A percentile compares a stretch with the other conserved stretches of the same genome.
These are phyloP conservation scores for Pezicula neosporulosa DNA, from an alignment of 2,329 filamentous ascomycete species.

Conservation along the genomic window DNA sequence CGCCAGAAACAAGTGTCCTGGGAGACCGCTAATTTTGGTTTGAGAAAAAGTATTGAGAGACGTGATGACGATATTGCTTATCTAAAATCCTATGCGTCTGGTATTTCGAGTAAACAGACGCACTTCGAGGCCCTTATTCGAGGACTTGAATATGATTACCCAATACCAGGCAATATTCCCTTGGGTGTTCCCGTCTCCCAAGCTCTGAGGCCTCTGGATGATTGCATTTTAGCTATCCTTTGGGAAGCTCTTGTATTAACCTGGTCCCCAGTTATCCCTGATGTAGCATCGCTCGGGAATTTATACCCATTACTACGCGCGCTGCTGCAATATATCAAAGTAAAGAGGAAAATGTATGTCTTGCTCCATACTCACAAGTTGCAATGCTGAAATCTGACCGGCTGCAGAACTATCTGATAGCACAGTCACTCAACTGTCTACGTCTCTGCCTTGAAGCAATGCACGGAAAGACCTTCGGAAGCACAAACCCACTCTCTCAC, in stretches of 20 bases:
- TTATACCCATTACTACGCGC: neutral
- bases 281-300: neutral
- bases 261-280: neutral
- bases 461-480: neutral
- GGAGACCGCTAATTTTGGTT: neutral
- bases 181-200: neutral
- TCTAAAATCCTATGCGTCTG: no score
- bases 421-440: slow-evolving; percentile 16
- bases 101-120: no score
- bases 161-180: no score
- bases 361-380: neutral
- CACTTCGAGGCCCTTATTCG: no score
- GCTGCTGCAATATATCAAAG: slow-evolving; percentile 5
- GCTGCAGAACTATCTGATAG: slow-evolving; percentile 14
- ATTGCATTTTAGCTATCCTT: slow-evolving; percentile 1
- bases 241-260: neutral
- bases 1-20: no score
- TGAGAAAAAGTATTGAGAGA: neutral
- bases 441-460: slow-evolving; percentile 13
- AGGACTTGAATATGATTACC: no score
- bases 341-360: slow-evolving; percentile 1
- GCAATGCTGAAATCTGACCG: neutral
- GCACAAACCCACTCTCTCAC: slow-evolving; percentile 1
- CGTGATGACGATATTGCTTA: neutral
- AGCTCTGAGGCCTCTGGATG: neutral